Evolutionary conservation across 139 green algal genomes (phyloP).

Genomic region (Volvox reticuliferus): DNA sequence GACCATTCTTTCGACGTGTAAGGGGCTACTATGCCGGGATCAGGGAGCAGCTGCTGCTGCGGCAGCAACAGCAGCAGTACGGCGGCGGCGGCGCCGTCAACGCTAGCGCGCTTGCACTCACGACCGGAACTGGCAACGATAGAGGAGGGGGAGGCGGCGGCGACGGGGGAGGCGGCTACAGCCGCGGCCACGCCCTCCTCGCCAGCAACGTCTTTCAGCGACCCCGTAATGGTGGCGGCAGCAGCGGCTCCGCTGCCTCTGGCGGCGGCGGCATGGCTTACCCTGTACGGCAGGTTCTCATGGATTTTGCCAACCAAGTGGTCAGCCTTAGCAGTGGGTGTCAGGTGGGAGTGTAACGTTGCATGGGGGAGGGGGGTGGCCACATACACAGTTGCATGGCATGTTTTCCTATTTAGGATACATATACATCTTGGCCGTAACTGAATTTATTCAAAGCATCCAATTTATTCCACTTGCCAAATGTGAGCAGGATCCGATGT

Average conservation of each 20-base stretch:
- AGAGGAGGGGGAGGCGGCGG: neutral
- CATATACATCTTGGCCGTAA: too few relatives aligned
- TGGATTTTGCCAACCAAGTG: constrained; percentile 1
- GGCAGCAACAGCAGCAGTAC: neutral
- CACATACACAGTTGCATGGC: too few relatives aligned
- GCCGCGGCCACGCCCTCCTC: neutral
- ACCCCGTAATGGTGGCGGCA: neutral
- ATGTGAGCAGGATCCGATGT: too few relatives aligned
- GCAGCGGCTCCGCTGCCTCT: neutral
- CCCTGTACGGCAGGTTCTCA: neutral
- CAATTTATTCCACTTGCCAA: too few relatives aligned
- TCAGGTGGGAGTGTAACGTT: neutral
- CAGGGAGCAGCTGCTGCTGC: neutral
- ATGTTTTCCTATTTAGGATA: too few relatives aligned
- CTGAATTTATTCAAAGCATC: too few relatives aligned
- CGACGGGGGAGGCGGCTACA: too few relatives aligned
- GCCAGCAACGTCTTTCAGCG: neutral
- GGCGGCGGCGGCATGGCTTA: neutral
- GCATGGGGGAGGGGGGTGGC: neutral
- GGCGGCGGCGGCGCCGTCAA: neutral
- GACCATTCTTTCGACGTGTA: constrained; percentile 45
- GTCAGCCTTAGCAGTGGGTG: constrained; percentile 52
- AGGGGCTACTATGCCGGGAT: constrained; percentile 36
- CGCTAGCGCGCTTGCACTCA: neutral
- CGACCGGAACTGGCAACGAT: too few relatives aligned